These are phyloP conservation scores for Fonsecaea pugnacius DNA, from an alignment of 2,329 filamentous ascomycete species.

Conservation along the genomic window DNA sequence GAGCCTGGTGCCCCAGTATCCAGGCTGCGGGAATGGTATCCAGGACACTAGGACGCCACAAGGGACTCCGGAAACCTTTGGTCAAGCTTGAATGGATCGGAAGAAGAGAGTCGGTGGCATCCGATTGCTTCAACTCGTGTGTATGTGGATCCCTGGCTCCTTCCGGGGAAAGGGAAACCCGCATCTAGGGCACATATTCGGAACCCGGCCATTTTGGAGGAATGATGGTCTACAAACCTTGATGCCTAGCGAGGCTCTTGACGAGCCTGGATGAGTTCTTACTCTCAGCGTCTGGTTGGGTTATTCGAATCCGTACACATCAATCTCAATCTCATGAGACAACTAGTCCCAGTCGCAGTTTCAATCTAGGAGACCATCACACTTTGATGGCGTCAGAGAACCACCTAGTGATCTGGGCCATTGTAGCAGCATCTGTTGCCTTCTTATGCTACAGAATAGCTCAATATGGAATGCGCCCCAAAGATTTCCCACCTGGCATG, in stretches of 20 bases:
- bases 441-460: not conserved
- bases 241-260: slow-evolving; percentile 1
- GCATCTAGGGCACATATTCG: not conserved
- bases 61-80: not conserved
- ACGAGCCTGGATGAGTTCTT: slow-evolving; percentile 1
- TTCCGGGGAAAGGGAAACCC: not conserved
- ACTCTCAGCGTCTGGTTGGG: not conserved
- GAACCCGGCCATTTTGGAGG: not conserved
- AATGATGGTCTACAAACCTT: slow-evolving; percentile 2
- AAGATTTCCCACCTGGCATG: slow-evolving; percentile 10
- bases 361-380: not conserved
- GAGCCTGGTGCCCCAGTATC: not conserved
- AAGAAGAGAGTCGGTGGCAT: not conserved
- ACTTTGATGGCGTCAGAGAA: slow-evolving; percentile 6
- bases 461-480: slow-evolving; percentile 8
- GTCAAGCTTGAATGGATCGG: not conserved
- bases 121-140: not conserved
- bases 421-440: not conserved
- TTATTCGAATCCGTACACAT: slow-evolving; percentile 5
- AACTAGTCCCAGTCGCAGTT: not conserved
- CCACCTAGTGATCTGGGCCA: not conserved
- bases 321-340: not conserved
- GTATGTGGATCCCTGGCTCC: not conserved
- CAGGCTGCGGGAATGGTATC: not conserved
- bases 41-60: not conserved